Evolutionary conservation across 2,329 filamentous ascomycete genomes (phyloP).

Genomic region (Calonectria pseudoturangicola): DNA sequence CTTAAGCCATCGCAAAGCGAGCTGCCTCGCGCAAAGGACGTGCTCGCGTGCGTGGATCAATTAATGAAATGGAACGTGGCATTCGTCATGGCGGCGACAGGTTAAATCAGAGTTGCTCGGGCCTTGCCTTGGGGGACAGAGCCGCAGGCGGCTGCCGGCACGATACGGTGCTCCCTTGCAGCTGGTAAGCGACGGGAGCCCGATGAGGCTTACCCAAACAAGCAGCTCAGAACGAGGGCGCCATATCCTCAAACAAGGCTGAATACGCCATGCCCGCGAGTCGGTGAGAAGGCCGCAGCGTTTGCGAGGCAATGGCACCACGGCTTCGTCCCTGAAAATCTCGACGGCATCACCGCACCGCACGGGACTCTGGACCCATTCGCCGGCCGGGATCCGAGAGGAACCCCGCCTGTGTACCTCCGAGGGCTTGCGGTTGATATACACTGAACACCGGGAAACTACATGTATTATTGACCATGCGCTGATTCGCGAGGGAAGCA

Average conservation of each 20-base stretch:
- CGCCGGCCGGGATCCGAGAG: constrained; percentile 34
- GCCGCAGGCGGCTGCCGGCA: constrained; percentile 37
- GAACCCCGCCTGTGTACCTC: constrained; percentile 34
- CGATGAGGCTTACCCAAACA: constrained; percentile 48
- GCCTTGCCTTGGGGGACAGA: constrained; percentile 3
- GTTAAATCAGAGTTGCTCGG: constrained; percentile 22
- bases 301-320: constrained; percentile 32
- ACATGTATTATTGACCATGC: background rate
- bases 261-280: constrained; percentile 7
- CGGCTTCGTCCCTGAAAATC: constrained; percentile 32
- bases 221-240: constrained; percentile 37
- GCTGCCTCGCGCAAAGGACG: background rate
- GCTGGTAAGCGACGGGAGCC: constrained; percentile 26
- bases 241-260: constrained; percentile 38
- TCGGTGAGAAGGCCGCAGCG: constrained; percentile 27
- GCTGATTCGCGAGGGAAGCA: constrained; percentile 4
- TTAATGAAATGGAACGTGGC: constrained; percentile 2
- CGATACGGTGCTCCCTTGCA: constrained; percentile 7
- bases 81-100: background rate
- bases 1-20: constrained; percentile 34
- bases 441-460: background rate
- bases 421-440: background rate
- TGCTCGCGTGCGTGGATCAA: constrained; percentile 5
- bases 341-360: constrained; percentile 38
- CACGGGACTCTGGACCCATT: constrained; percentile 40